Conservation (phyloP, 2,329 filamentous ascomycete species). For the Trichoderma afroharzianum region DNA sequence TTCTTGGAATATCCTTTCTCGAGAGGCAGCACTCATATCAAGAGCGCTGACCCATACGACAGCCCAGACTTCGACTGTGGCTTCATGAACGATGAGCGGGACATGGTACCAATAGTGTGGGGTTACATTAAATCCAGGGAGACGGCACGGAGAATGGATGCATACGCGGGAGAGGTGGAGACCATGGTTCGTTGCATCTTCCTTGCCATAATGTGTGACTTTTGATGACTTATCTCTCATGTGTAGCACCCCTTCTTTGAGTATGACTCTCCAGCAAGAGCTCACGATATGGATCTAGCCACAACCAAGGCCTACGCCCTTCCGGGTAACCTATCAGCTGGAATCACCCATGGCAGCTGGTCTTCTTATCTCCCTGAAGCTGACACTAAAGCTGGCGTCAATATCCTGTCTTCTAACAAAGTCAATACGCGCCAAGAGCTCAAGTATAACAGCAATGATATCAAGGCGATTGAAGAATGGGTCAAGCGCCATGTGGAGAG, state of each 20-base stretch:
- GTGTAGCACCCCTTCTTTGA: slow-evolving; percentile 30
- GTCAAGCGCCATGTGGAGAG: slow-evolving; percentile 35
- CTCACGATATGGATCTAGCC: slow-evolving; percentile 19
- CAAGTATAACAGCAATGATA: slow-evolving; percentile 18
- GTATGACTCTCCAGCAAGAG: slow-evolving; percentile 34
- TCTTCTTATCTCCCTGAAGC: neutral
- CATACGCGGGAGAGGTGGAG: slow-evolving; percentile 44
- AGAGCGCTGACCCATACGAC: slow-evolving; percentile 36
- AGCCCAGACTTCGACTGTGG: slow-evolving; percentile 52
- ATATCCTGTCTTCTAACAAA: neutral
- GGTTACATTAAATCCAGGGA: slow-evolving; percentile 60
- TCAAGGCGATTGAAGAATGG: slow-evolving; percentile 41
- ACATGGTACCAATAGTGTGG: slow-evolving; percentile 57
- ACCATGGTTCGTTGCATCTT: slow-evolving; percentile 1
- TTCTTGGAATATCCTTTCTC: slow-evolving; percentile 55
- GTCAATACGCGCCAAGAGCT: slow-evolving; percentile 4
- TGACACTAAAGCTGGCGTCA: neutral
- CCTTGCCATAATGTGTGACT: neutral
- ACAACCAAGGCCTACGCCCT: slow-evolving; percentile 9
- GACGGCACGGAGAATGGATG: slow-evolving; percentile 50
- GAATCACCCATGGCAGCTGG: slow-evolving; percentile 10
- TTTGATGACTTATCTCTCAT: neutral
- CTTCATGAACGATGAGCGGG: slow-evolving; percentile 52
- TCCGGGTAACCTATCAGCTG: slow-evolving; percentile 2
- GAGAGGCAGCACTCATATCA: slow-evolving; percentile 52